Base-by-base conservation (phyloP, 768 basidiomycete species). In the Amanita rubescens region DNA sequence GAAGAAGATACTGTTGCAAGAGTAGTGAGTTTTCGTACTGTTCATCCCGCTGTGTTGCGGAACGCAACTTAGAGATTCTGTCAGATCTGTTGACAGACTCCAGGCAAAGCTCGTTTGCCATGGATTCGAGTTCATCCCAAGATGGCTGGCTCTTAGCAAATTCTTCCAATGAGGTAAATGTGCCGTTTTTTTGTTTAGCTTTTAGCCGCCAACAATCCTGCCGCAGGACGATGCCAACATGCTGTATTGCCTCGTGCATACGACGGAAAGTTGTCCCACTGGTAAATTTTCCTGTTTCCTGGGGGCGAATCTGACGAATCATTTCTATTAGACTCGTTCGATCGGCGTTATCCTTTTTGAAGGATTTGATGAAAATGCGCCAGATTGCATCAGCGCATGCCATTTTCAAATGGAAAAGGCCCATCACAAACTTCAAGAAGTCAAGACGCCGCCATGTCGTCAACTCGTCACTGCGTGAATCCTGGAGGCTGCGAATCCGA, bases 221-320 rank as follows among this genome's bases (percentile, higher is more conserved):
- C 9, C 59, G 43, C 0, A 51, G 15, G 1, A 60, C 67, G 19
- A 59, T 66, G 0, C 67, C 65, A 12, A 53, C 58, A 48, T 76
- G 64, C 1, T 51, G 44, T 15, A 75, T 67, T 0, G 69, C 39
- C 22, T 74, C 60, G 38, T 75, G 72, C 64, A 71, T 72, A 5
- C 58, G 38, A 0, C 63, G 59, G 55, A 74, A 74, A 0, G 65
- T 64, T 0, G 72, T 72, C 15, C 70, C 68, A 3, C 58, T 39
- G 9, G 43, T 58, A 48, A 69, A 64, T 33, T 67, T 71, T 0
- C 59, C 63, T 2, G 62, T 70, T 55, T 73, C 67, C 15, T 63
- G 60, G 2, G 67, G 71, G 0, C 61, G 62, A 1, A 71, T 38
- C 1, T 50, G 27, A 8, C 42, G 56, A 11, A 69, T 55, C 41